Conservation (phyloP, 1,139 yeast genomes). For the Scheffersomyces stambukii region DNA sequence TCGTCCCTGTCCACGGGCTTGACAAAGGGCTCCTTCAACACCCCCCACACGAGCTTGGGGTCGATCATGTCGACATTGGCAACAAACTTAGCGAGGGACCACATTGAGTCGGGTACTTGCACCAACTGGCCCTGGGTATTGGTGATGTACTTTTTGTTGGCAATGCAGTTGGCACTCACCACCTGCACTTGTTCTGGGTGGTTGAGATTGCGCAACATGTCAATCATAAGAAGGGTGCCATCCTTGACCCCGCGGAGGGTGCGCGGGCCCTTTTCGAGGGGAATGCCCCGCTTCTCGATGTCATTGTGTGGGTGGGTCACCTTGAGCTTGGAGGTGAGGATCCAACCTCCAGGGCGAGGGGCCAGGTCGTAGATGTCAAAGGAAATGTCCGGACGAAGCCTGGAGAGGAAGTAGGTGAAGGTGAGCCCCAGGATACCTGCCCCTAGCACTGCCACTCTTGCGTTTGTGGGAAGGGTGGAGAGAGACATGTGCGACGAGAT, state of each 20-base stretch:
- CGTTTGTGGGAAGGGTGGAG: conserved; percentile 19
- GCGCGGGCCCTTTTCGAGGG: conserved; percentile 71
- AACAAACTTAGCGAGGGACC: conserved; percentile 37
- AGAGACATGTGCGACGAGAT: no score
- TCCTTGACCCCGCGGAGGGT: conserved; percentile 68
- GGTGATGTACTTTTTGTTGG: conserved; percentile 60
- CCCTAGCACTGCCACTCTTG: conserved; percentile 67
- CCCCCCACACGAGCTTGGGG: conserved; percentile 20
- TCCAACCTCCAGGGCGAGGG: conserved; percentile 73
- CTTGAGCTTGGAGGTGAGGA: conserved; percentile 37
- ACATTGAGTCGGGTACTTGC: conserved; percentile 50
- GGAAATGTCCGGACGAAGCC: conserved; percentile 65
- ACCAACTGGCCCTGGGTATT: conserved; percentile 35
- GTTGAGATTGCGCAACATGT: conserved; percentile 47
- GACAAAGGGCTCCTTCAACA: conserved; percentile 43
- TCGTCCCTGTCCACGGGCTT: conserved; percentile 50
- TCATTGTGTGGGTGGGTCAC: conserved; percentile 5
- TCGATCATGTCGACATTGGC: conserved; percentile 13
- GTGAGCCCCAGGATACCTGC: conserved; percentile 87
- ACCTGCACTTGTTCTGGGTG: conserved; percentile 42
- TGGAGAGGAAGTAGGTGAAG: conserved; percentile 67
- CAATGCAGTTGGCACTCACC: conserved; percentile 44
- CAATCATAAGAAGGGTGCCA: conserved; percentile 60
- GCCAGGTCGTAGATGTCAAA: conserved; percentile 60
- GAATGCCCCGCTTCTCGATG: no score